Conservation (phyloP, 768 basidiomycete species). For the Boletellus sp. region DNA sequence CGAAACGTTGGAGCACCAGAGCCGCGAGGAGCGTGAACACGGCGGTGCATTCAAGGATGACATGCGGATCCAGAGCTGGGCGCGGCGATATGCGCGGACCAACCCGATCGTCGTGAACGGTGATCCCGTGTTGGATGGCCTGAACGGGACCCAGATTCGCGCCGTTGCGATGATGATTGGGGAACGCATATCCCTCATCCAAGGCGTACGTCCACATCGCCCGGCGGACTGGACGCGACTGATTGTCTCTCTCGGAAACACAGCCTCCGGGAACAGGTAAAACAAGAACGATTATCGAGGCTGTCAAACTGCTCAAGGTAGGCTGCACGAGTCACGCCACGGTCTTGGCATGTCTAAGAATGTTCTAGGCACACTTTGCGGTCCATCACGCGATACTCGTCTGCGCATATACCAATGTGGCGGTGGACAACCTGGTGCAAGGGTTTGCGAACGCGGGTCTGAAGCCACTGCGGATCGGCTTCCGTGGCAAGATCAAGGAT, state of each 20-base stretch:
- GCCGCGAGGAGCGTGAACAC: slow-evolving; percentile 21
- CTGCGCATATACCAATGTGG: slow-evolving; percentile 92
- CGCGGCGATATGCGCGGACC: slow-evolving; percentile 53
- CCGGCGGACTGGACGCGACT: background rate
- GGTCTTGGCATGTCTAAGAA: background rate
- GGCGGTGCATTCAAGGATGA: slow-evolving; percentile 64
- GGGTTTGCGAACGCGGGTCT: slow-evolving; percentile 60
- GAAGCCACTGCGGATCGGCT: slow-evolving; percentile 75
- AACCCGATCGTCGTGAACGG: slow-evolving; percentile 69
- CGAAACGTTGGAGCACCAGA: slow-evolving; percentile 37
- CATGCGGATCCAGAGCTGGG: slow-evolving; percentile 80
- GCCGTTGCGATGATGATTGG: slow-evolving; percentile 88
- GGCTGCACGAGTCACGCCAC: background rate
- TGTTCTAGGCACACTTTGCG: slow-evolving; percentile 65
- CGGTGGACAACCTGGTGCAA: slow-evolving; percentile 87
- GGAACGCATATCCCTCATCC: slow-evolving; percentile 73
- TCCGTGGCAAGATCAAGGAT: slow-evolving; percentile 52
- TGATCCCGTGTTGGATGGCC: slow-evolving; percentile 60
- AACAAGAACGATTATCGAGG: slow-evolving; percentile 87
- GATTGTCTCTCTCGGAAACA: slow-evolving; percentile 2
- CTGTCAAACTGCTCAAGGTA: slow-evolving; percentile 76
- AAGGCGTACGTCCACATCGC: slow-evolving; percentile 59
- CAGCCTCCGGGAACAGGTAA: slow-evolving; percentile 93
- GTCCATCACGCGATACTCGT: slow-evolving; percentile 82
- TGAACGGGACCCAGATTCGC: slow-evolving; percentile 75